Base-by-base conservation (phyloP, 306 rosid species). In the barrel medic (Medicago truncatula) region DNA sequence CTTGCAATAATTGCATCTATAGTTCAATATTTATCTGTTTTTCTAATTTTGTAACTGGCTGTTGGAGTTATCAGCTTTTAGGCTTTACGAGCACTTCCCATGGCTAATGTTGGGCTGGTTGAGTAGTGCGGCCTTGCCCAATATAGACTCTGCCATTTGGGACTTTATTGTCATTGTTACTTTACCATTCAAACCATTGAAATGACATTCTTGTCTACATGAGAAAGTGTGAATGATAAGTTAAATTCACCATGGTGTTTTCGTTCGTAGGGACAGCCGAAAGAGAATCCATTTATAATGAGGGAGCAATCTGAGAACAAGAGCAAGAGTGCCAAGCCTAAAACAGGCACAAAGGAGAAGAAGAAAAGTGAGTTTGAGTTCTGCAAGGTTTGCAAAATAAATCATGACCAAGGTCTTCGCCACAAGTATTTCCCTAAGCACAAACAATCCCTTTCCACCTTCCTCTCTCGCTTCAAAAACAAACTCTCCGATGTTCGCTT, bases 381-480 rank as follows among this genome's bases (percentile, higher is more conserved):
- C 87, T 92, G 98, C 87, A 75, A 81, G 41, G 92, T 88, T 5
- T 95, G 97, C 89, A 85, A 89, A 21, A 65, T 90, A 43, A 95
- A 90, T 70, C 93, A 92, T 75, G 73, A 95, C 64, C 96, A 90
- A 78, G 95, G 96, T 36, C 84, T 79, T 71, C 90, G 90, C 70
- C 98, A 94, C 82, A 94, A 87, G 88, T 90, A 94, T 89, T 88
- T 90, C 28, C 98, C 96, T 8, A 80, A 76, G 84, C 98, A 95
- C 87, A 87, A 83, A 76, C 89, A 80, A 53, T 82, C 95, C 66
- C 96, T 95, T 54, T 82, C 96, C 8, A 10, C 78, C 74, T 90
- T 94, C 85, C 86, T 94, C 25, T 86, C 93, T 44, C 92, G 96
- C 17, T 89, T 94, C 82, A 88, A 81, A 15, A 10, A 82, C 67